Conservation (phyloP, 2,329 filamentous ascomycete genomes). For the Coleophoma crateriformis region DNA sequence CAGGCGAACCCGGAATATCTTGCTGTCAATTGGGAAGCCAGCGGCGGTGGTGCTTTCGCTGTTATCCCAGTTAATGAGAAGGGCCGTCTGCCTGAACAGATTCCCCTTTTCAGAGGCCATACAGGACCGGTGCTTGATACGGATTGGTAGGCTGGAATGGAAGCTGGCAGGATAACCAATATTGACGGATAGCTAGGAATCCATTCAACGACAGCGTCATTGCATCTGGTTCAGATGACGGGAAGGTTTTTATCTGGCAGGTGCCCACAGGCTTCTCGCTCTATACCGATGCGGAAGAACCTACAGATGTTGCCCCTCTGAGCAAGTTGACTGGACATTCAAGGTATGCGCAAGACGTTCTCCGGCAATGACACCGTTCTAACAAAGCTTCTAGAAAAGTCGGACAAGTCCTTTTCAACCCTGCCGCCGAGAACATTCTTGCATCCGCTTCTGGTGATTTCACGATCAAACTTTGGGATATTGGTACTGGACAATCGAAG, state of each 20-base stretch:
- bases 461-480: constrained; percentile 93
- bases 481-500: constrained; percentile 69
- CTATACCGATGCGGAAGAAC: constrained; percentile 78
- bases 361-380: too few relatives aligned
- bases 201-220: constrained; percentile 93
- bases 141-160: constrained; percentile 66
- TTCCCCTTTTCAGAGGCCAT: constrained; percentile 93
- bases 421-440: constrained; percentile 89
- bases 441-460: constrained; percentile 94
- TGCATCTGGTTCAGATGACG: constrained; percentile 92
- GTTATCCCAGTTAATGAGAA: constrained; percentile 88
- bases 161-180: not conserved
- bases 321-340: constrained; percentile 82
- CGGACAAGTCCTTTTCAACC: constrained; percentile 96
- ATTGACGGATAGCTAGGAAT: constrained; percentile 55
- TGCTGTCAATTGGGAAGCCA: constrained; percentile 96
- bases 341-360: constrained; percentile 45
- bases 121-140: constrained; percentile 94
- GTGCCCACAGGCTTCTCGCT: constrained; percentile 85
- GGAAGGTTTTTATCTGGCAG: constrained; percentile 94
- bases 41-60: constrained; percentile 92
- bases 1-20: constrained; percentile 94
- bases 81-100: constrained; percentile 85
- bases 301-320: constrained; percentile 73
- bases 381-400: constrained; percentile 64